Percentiles rank a stretch among this genome's conserved stretches.
These are phyloP conservation scores for Trametes sanguinea DNA, from an alignment of 768 basidiomycete genomes.

Conservation along the genomic window DNA sequence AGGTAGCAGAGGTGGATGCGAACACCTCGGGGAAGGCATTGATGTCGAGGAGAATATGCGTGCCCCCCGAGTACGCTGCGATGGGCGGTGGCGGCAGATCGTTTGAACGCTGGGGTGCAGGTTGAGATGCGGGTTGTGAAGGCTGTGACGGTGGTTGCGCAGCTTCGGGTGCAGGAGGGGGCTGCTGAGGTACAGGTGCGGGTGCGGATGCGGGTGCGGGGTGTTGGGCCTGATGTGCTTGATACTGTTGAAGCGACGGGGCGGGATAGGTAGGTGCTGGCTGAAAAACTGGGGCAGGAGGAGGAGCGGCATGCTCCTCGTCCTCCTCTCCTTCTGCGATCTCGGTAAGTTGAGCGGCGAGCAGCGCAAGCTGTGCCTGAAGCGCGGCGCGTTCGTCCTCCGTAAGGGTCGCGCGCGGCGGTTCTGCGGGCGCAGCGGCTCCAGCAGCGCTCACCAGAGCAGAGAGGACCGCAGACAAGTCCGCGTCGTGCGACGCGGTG, in stretches of 20 bases:
- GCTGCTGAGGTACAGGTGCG: neutral
- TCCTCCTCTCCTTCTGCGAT: conserved; percentile 47
- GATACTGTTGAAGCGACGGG: neutral
- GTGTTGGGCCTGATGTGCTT: neutral
- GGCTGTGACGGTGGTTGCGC: neutral
- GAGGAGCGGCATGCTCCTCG: conserved; percentile 27
- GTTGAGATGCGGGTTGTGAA: neutral
- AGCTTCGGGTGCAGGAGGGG: neutral
- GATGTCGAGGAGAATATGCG: conserved; percentile 25
- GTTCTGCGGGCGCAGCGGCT: conserved; percentile 10
- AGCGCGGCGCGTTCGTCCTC: conserved; percentile 61
- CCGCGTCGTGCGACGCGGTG: conserved; percentile 19
- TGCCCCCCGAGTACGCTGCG: conserved; percentile 11
- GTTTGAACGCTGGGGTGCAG: neutral
- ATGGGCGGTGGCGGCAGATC: conserved; percentile 12
- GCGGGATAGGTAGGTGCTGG: neutral
- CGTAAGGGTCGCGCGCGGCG: conserved; percentile 31
- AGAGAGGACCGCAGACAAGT: conserved; percentile 13
- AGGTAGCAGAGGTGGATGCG: neutral
- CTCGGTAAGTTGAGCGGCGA: conserved; percentile 74
- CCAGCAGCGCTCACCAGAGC: conserved; percentile 11
- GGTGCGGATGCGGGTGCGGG: neutral
- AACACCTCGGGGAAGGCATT: conserved; percentile 29
- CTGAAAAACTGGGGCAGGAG: neutral
- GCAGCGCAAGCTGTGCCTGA: conserved; percentile 70